Base-by-base conservation (phyloP, 495 filamentous ascomycete species). In the Clohesyomyces aquaticus region DNA sequence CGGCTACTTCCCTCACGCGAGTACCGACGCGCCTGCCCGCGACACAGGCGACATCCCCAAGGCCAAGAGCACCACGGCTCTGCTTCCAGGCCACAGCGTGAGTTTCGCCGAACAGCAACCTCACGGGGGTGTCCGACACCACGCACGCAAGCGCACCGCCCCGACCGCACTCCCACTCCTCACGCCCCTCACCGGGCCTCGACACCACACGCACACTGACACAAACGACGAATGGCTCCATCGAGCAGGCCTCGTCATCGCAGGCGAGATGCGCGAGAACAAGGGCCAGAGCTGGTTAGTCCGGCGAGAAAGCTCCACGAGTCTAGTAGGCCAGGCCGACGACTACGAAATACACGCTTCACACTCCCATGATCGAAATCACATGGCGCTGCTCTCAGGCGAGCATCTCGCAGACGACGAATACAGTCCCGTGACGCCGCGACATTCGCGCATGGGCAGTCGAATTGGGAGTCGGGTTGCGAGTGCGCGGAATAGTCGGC, bases 271-370 rank as follows among this genome's bases (percentile, higher is more conserved):
- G 41, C 62, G 74, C 43, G 75, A 77, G 55, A 62, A 63, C 19
- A 78, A 78, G 54, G 76, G 76, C 11, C 75, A 77, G 67, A 65
- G 69, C 16, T 78, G 75, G 75, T 67, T 76, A 0, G 70, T 74
- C n/a, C 58, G 69, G 52, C 60, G 73, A 19, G 69, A 67, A 26
- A 73, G 69, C 18, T 73, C 71, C 12, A 75, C 76, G 4, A 70
- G 70, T 26, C 46, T 77, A 18, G 64, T 66, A 1, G 45, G 50
- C 14, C 61, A 65, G 21, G 46, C 47, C 8, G 69, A 72, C 23
- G 70, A 63, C 16, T 62, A 58, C 51, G 72, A 74, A 38, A 55
- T 70, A 16, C 66, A 65, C 61, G 42, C 55, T 1, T 55, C 52
- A 14, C 55, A 66, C 42, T 55, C 52, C n/a, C 55, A 66, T 41